Conservation (phyloP, 2,329 filamentous ascomycete genomes). For the Didymella exigua region DNA sequence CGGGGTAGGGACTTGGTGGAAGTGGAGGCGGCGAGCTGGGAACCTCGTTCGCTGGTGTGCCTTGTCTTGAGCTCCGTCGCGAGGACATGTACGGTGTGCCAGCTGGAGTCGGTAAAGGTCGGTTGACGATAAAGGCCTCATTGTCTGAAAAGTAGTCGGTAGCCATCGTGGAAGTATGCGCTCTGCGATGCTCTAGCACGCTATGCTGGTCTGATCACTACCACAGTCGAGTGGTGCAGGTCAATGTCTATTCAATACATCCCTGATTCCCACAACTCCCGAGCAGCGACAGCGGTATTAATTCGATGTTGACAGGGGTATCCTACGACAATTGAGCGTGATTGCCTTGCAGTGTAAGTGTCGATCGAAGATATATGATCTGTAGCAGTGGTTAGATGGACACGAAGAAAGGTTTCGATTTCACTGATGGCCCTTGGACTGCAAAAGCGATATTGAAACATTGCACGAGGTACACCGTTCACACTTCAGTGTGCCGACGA, state of each 20-base stretch:
- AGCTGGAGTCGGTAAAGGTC: constrained; percentile 69
- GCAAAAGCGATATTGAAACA: background rate
- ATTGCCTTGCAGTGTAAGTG: background rate
- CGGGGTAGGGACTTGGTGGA: constrained; percentile 56
- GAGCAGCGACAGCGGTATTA: background rate
- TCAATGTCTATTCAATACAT: constrained; percentile 34
- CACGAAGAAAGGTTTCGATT: background rate
- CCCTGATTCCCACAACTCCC: constrained; percentile 17
- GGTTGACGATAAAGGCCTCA: constrained; percentile 50
- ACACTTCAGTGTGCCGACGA: background rate
- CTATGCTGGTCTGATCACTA: constrained; percentile 17
- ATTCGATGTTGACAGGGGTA: background rate
- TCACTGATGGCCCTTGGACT: background rate
- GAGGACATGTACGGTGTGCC: constrained; percentile 75
- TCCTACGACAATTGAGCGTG: background rate
- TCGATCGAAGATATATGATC: background rate
- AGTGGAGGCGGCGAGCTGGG: constrained; percentile 66
- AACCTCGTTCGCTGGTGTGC: constrained; percentile 64
- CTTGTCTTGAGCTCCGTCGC: constrained; percentile 67
- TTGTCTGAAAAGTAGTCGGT: constrained; percentile 57
- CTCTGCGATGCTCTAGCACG: background rate
- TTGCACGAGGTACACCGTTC: background rate
- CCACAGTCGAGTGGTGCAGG: constrained; percentile 41
- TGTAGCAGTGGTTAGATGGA: constrained; percentile 1
- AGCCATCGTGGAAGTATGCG: constrained; percentile 32